Base-by-base conservation (phyloP, 1,284 basidiomycete genomes). In the Ustilago xerochloae region DNA sequence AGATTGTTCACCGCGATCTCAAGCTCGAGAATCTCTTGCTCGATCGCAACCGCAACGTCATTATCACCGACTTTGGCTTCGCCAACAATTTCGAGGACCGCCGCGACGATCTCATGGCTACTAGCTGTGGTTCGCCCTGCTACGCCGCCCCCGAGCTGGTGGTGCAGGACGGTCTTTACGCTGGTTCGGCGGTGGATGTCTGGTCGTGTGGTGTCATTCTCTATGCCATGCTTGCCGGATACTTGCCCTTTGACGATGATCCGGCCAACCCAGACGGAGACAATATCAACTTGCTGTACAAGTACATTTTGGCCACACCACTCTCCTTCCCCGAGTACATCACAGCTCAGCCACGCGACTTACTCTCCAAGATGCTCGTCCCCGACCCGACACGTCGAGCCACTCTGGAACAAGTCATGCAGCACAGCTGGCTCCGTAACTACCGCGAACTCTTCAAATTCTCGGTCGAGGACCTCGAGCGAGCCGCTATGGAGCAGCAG, bases 101-200 rank as follows among this genome's bases (percentile, higher is more conserved):
- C 41, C 82, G 91, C 16, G 93, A 95, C 85, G 97, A 99, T 85
- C 90, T 98, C 71, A 99, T 99, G 97, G 94, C 97, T 80, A 99
- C 97, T 0, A 93, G 91, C 78, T 99, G 97, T 78, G 97, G 97
- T 7, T 93, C 91, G 33, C 97, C 97, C 0, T 99, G 97, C 85
- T 99, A 99, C 84, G 97, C 97, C 5, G 97, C 97, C 0, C 97
- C 97, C 0, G 97, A 99, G 85, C 89, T 99, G n/a, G 97, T 99
- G 84, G 95, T 99, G 68, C 93, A 93, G 43, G 97, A 99, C 82
- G 97, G 97, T 29, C 89, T 95, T 15, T 99, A 99, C 80, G 93
- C 97, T 36, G 97, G 97, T 22, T 94, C 93, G n/a, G 95, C 97
- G 1, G 97, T 99, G 64, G 97, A 99, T 81, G 96, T 99, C 79